Evolutionary conservation across 495 filamentous ascomycete genomes (phyloP).

Genomic region (Penicillium bovifimosum): DNA sequence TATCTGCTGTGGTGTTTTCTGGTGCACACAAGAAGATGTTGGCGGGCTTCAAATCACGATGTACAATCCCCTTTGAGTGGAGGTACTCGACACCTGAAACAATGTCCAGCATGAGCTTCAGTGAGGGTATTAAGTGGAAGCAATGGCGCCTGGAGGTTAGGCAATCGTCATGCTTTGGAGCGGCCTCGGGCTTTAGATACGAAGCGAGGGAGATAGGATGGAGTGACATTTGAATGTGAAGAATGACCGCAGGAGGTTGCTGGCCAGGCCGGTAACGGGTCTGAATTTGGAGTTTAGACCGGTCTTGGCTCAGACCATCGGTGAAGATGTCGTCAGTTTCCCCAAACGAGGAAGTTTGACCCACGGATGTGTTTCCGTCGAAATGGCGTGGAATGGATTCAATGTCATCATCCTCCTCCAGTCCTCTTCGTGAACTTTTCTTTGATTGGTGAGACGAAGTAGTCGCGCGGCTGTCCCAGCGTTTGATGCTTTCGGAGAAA

Average conservation of each 20-base stretch:
- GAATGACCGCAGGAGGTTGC: slow-evolving; percentile 37
- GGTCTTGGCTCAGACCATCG: slow-evolving; percentile 42
- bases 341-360: slow-evolving; percentile 31
- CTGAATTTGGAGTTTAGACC: slow-evolving; percentile 34
- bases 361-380: slow-evolving; percentile 19
- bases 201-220: slow-evolving; percentile 46
- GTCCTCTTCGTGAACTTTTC: slow-evolving; percentile 27
- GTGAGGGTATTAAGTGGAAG: slow-evolving; percentile 42
- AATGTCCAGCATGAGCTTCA: slow-evolving; percentile 40
- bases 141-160: slow-evolving; percentile 38
- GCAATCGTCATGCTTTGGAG: neutral
- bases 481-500: slow-evolving; percentile 15
- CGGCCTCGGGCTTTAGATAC: slow-evolving; percentile 36
- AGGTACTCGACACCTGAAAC: slow-evolving; percentile 54
- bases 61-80: slow-evolving; percentile 55
- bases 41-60: slow-evolving; percentile 68
- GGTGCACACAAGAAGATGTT: slow-evolving; percentile 56
- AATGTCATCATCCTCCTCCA: slow-evolving; percentile 35
- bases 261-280: slow-evolving; percentile 20
- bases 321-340: slow-evolving; percentile 47
- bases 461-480: slow-evolving; percentile 23
- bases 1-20: slow-evolving; percentile 21
- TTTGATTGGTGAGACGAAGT: slow-evolving; percentile 27
- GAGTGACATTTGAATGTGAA: slow-evolving; percentile 53
- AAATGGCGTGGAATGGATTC: slow-evolving; percentile 40